phyloP scores from a whole-genome alignment of 108 stramenopile species.

The Cyclostephanos tholiformis region DNA sequence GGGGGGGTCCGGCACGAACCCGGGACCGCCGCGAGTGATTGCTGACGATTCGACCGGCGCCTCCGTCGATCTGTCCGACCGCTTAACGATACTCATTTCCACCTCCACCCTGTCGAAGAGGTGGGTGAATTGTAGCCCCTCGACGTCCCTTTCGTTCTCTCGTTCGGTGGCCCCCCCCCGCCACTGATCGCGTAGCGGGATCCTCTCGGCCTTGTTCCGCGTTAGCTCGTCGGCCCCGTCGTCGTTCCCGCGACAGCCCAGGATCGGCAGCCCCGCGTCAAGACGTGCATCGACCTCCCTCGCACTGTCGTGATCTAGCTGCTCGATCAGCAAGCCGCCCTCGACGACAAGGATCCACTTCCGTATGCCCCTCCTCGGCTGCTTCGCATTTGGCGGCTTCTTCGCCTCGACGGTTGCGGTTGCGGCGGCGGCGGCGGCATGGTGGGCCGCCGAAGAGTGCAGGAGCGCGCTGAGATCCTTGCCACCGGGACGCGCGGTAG shows the following conservation, averaged over 20 bases:
- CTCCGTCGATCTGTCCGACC: neutral
- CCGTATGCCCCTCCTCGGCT: constrained; percentile 21
- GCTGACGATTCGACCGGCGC: constrained; percentile 2
- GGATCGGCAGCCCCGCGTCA: constrained; percentile 30
- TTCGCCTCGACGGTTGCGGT: neutral
- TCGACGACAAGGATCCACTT: constrained; percentile 72
- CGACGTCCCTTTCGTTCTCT: constrained; percentile 59
- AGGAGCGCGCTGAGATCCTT: constrained; percentile 44
- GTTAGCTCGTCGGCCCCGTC: constrained; percentile 5
- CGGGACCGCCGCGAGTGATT: constrained; percentile 12
- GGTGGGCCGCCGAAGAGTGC: constrained; percentile 29
- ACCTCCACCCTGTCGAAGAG: constrained; percentile 73
- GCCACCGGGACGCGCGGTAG: constrained; percentile 20
- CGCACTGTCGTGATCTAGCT: constrained; percentile 75
- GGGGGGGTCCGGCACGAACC: constrained; percentile 39
- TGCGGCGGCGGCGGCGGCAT: neutral
- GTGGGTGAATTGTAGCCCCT: constrained; percentile 73
- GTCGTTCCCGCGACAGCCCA: constrained; percentile 18
- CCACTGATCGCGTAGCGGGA: constrained; percentile 37
- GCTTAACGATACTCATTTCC: constrained; percentile 53
- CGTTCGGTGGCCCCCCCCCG: constrained; percentile 46
- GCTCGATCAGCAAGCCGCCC: constrained; percentile 70
- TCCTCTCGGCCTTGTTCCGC: neutral
- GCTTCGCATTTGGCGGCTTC: neutral
- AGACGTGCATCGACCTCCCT: constrained; percentile 48